These are phyloP conservation scores for Apiospora hydei DNA, from an alignment of 2,329 filamentous ascomycete genomes.

Conservation along the genomic window DNA sequence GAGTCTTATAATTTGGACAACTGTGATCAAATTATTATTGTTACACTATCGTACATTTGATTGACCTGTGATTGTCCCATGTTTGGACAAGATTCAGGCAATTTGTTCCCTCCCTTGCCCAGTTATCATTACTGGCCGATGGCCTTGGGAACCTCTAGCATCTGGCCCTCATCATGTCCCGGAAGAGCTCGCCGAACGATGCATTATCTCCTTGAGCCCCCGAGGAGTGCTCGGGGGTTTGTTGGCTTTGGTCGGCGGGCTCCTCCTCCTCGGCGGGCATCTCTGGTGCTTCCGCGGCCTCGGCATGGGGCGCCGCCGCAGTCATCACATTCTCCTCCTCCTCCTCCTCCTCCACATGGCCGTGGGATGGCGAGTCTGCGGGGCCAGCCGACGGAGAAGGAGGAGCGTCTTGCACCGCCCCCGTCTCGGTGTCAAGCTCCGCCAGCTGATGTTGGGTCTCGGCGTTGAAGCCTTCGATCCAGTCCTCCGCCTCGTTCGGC, in stretches of 20 bases:
- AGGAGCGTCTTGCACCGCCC: neutral
- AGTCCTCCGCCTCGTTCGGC: no score
- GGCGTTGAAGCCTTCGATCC: neutral
- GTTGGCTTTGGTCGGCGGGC: neutral
- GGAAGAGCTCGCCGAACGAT: no score
- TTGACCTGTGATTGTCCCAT: neutral
- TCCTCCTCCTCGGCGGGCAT: neutral
- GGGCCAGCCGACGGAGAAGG: neutral
- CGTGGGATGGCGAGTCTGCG: no score
- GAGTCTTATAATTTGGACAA: no score
- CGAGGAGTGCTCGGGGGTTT: no score
- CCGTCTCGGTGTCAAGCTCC: neutral
- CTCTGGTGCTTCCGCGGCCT: neutral
- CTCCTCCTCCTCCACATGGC: neutral
- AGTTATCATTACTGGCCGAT: neutral
- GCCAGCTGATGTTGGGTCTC: neutral
- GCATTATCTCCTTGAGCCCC: no score
- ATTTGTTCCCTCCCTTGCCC: neutral
- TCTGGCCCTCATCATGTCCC: no score
- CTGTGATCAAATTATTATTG: neutral
- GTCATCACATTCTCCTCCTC: neutral
- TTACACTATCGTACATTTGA: neutral
- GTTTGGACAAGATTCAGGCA: neutral
- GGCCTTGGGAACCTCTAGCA: no score
- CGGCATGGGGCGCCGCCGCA: neutral